A percentile compares a stretch with the other conserved stretches of the same genome.
These are phyloP conservation scores for Sporisorium iseilematis-ciliati DNA, from an alignment of 1,284 basidiomycete genomes.

Conservation along the genomic window DNA sequence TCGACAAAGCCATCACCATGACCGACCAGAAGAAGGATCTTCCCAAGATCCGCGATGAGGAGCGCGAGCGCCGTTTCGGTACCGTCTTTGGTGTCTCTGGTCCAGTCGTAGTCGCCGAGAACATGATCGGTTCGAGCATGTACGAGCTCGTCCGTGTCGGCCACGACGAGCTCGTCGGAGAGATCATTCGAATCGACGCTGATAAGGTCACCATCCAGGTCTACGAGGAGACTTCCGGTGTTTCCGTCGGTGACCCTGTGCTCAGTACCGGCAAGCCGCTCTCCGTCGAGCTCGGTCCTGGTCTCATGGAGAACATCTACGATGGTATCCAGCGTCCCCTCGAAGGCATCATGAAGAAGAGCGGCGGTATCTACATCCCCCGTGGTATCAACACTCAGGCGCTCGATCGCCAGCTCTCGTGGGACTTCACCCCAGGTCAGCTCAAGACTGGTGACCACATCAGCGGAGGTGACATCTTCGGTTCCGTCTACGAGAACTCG, in stretches of 20 bases:
- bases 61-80: constrained; percentile 63
- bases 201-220: constrained; percentile 91
- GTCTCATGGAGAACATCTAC: constrained; percentile 97
- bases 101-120: constrained; percentile 68
- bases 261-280: constrained; percentile 96
- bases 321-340: constrained; percentile 74
- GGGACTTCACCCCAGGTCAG: constrained; percentile 93
- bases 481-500: constrained; percentile 95
- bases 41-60: constrained; percentile 68
- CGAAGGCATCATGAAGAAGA: constrained; percentile 93
- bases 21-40: constrained; percentile 66
- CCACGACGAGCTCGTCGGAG: constrained; percentile 68
- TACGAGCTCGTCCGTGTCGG: constrained; percentile 70
- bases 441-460: constrained; percentile 88
- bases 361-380: constrained; percentile 96
- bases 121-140: constrained; percentile 69
- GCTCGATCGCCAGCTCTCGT: constrained; percentile 86
- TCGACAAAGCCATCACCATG: constrained; percentile 51
- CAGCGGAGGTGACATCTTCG: constrained; percentile 95
- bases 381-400: constrained; percentile 95
- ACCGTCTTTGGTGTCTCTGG: constrained; percentile 68
- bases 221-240: constrained; percentile 83
- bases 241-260: constrained; percentile 97
- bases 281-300: constrained; percentile 96
- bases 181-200: constrained; percentile 68